These are phyloP conservation scores for Penicillium olsonii DNA, from an alignment of 2,329 filamentous ascomycete genomes.

Conservation along the genomic window DNA sequence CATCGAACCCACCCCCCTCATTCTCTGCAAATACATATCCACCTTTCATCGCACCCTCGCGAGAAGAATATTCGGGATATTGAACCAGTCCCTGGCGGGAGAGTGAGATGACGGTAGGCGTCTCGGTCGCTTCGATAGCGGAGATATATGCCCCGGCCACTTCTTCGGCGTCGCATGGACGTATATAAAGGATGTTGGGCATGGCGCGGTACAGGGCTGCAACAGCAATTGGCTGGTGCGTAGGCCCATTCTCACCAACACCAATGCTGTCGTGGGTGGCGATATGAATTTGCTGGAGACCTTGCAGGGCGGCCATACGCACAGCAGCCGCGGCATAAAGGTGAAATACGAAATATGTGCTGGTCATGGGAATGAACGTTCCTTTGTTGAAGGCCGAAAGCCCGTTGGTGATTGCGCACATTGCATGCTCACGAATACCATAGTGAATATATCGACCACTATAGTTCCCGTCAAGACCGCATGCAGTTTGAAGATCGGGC, in stretches of 20 bases:
- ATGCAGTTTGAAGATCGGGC: constrained; percentile 31
- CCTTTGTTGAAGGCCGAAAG: constrained; percentile 58
- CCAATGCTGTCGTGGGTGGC: constrained; percentile 65
- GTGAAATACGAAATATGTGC: constrained; percentile 66
- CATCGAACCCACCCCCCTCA: constrained; percentile 35
- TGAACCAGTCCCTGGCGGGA: constrained; percentile 46
- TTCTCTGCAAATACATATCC: constrained; percentile 41
- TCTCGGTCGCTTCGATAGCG: constrained; percentile 41
- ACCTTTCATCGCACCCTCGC: constrained; percentile 39
- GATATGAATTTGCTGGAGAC: constrained; percentile 59
- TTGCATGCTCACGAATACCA: constrained; percentile 64
- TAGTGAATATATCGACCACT: constrained; percentile 55
- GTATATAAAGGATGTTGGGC: constrained; percentile 63
- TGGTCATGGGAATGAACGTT: constrained; percentile 60
- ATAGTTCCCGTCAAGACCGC: constrained; percentile 53
- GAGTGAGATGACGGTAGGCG: constrained; percentile 47
- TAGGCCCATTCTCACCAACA: constrained; percentile 63
- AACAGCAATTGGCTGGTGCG: constrained; percentile 63
- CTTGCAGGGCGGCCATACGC: constrained; percentile 61
- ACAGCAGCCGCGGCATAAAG: constrained; percentile 58
- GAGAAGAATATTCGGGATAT: constrained; percentile 39
- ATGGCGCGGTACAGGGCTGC: constrained; percentile 61
- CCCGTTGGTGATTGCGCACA: constrained; percentile 79
- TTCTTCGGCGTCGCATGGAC: constrained; percentile 62
- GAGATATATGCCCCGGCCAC: constrained; percentile 46